Base-by-base conservation (phyloP, 2,329 filamentous ascomycete genomes). In the Dactylella cylindrospora region DNA sequence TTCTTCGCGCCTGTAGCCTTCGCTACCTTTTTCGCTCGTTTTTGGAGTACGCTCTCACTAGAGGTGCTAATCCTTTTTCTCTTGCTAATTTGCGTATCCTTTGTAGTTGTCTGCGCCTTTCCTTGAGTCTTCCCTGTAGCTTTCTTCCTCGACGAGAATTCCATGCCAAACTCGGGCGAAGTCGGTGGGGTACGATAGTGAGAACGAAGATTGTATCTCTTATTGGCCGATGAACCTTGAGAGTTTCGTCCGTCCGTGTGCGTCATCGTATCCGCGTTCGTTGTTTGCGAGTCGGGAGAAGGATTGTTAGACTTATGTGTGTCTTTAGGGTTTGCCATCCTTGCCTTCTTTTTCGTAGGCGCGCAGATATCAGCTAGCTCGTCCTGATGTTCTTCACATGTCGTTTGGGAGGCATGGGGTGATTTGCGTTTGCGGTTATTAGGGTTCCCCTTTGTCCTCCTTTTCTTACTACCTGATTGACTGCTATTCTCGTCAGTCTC, bases 201-300 rank as follows among this genome's bases (percentile, higher is more conserved):
- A 3, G 55, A 61, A 13, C 55, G 55, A n/a, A 61, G 43, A 15
- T 61, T 61, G 29, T 61, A 61, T 41, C 55, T 61, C 29, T 43
- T 60, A 13, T 20, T 38, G 19, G 19, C 17, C 4, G 55, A 53
- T 13, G 55, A 61, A 3, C 6, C 29, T 31, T 61, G 55, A 12
- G 55, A 61, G 12, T 61, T 46, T 38, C 32, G 40, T 5, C 47
- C 46, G 5, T 47, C 33, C 12, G 52, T 43, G 17, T 43, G 36
- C 15, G 36, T 41, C 28, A 28, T 19, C 3, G 51, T 45, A 5
- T 38, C 39, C 5, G 38, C 19, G 3, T 47, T 47, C 4, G 55
- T 52, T n/a, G 31, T 35, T 23, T 61, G 54, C 3, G 54, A 53
- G 5, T 32, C 26, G 15, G 55, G 55, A 22, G 55, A 53, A 22